Base-by-base conservation (phyloP, 306 rosid species). In the Chamaecrista fasciculata region DNA sequence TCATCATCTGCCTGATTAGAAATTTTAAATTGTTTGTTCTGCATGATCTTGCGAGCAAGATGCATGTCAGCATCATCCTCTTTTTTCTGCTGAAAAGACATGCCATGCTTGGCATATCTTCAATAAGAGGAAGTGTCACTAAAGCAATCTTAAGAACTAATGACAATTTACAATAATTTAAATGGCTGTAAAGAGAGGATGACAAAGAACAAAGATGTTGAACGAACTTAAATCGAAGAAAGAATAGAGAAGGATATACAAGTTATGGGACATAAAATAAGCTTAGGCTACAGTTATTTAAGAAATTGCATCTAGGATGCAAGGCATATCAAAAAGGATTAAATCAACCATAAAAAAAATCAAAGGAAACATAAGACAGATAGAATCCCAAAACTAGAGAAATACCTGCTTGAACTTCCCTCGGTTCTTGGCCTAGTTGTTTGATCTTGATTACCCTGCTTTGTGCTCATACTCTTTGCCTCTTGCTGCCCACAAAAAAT, bases 31-130 rank as follows among this genome's bases (percentile, higher is more conserved):
- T 71, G 75, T 76, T 90, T 90, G 84, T 94, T 94, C 75, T 79
- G 90, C 90, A 81, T 82, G 51, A 90, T 94, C 50, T 65, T 90
- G 72, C 24, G 81, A 69, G 98, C 98, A 66, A 94, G 90, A 83
- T 93, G 81, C 92, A 78, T 76, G 77, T 93, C 98, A 55, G 73
- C 76, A 63, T 93, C 98, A 70, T 90, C 97, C 72, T 85, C 98
- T 73, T 80, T 86, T 82, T 79, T 86, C 80, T 72, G 82, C 15
- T 70, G 75, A 70, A 79, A 34, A 58, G 87, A 71, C 66, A 58
- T 62, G 52, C 76, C 90, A 64, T 76, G 85, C 69, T 66, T 65
- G 52, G 72, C 77, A 77, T 79, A 66, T 74, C 96, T 93, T 59
- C 23, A 43, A 80, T 62, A 75, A 75, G 53, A 43, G 18, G 62